Base-by-base conservation (phyloP, 495 filamentous ascomycete species). In the Penicillium pulvis region DNA sequence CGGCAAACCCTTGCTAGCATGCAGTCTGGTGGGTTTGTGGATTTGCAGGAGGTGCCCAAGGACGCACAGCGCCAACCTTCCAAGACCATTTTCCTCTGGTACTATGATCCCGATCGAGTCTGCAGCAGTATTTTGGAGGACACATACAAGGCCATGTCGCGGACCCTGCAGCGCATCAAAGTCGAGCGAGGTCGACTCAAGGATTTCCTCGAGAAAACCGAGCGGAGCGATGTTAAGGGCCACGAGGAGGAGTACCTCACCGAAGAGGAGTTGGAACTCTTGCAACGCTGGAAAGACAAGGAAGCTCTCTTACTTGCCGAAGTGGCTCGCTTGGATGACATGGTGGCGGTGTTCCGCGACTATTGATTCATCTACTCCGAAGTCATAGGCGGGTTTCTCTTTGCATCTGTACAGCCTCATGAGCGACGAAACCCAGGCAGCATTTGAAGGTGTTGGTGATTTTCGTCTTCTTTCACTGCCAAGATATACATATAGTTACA, bases 1-100 rank as follows among this genome's bases (percentile, higher is more conserved):
- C 91, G 93, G 14, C 82, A 87, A 54, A 87, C 90, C 57, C 85
- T 98, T 65, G 83, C 87, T 2, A 83, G 83, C 55, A 89, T 99
- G 81, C 89, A 96, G 59, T 83, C 86, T 62, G 82, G 84, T 26
- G 93, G 94, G 4, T 88, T 93, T 57, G 81, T 96, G 17, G 89
- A 97, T 57, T 78, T 92, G 10, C 95, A 98, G 68, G 94, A 99
- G 76, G 87, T 98, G 0, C 94, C 94, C 4, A 87, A 87, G 45
- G 93, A 97, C 62, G 71, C 76, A n/a, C 87, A 86, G 50, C 87
- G 91, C 2, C 83, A 90, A 49, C 86, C 91, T 10, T 86, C 81
- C 50, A 85, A 90, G 35, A 93, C 91, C 1, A 85, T 93, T 39
- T 97, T 89, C 69, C 81, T 98, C 23, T 97, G 91, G 89, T 96